Base-by-base conservation (phyloP, 225 moss, liverwort and hornwort species). In the Polytrichum commune region DNA sequence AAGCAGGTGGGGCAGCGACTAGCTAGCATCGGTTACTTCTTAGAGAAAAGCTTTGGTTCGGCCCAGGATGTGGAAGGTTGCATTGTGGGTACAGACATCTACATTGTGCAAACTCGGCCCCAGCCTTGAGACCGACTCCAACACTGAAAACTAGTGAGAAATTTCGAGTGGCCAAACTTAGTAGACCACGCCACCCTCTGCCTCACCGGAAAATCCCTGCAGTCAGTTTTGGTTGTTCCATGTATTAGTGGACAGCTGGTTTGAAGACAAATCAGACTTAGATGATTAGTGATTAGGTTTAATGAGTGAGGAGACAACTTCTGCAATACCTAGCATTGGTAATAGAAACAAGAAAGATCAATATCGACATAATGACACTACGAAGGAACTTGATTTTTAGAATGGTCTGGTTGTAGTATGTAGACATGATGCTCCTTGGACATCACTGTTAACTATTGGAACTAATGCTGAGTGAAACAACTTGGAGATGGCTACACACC, bases 41-140 rank as follows among this genome's bases (percentile, higher is more conserved):
- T 88, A 58, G 85, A 88, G 60, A 79, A 85, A 32, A 81, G 77
- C 27, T 88, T 85, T 65, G 72, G 73, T 27, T 60, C 64, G 25
- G 60, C 88, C 18, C 88, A 82, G 62, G 88, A 85, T 54, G 78
- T 88, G 5, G 85, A 88, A 57, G 88, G 88, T 1, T 85, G 77
- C 68, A 75, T 85, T 27, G 77, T 82, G 54, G 88, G 75, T 5
- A 69, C 80, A 20, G 77, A 81, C 27, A 70, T 88, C 53, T 85
- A 77, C 69, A 71, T 88, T 53, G 85, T 88, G 70, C 88, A 88
- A 73, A 74, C 82, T 33, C 82, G 88, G 8, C 79, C 82, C 55
- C 88, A 88, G 54, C 88, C 84, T 29, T 81, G 78, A 85, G 7
- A 58, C 58, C 1, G 3, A 20, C 58, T 13, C 46, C 1, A 13